Base-by-base conservation (phyloP, 495 filamentous ascomycete genomes). In the Penicillium odoratum region DNA sequence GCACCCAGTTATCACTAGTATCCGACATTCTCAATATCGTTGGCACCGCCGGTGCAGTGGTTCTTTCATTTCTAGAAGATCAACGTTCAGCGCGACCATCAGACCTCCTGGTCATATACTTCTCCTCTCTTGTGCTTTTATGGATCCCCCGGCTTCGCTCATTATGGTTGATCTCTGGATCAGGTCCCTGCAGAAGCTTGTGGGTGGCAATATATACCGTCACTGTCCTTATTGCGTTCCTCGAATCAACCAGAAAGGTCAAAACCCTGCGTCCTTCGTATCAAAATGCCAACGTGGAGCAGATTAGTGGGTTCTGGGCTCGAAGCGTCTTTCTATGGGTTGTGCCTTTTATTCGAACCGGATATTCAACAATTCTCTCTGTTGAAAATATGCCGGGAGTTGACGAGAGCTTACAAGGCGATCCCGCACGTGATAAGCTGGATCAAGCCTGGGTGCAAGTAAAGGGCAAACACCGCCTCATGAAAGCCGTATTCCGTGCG, bases 281-380 rank as follows among this genome's bases (percentile, higher is more conserved):
- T 40, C 6, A 18, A 13, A 40, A 51, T 11, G 18, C 16, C 7
- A 34, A 18, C 9, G 40, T 18, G 16, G 49, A 51, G n/a, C 9
- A 38, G 9, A 5, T 51, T 3, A 15, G 21, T 8, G 49, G 49
- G 8, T 11, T 51, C 31, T 51, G 49, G 49, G 49, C 31, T 26
- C 33, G n/a, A n/a, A 36, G 50, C 21, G 6, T 52, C 4, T 52
- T 52, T 40, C 4, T 42, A 33, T 52, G 50, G 50, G 16, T 26
- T 4, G 42, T 42, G 28, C 15, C 30, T 16, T 10, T 42, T 28
- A 28, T 52, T 21, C 15, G 6, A 28, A 4, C 13, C 16, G 50
- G 50, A 52, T 52, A 52, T 15, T 13, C 16, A 3, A 11, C 15
- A 4, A n/a, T 21, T 34, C 28, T 52, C 5, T 13, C 16, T 18